Conservation (phyloP, 1,139 yeast species). For the Groenewaldozyma auringiensis region DNA sequence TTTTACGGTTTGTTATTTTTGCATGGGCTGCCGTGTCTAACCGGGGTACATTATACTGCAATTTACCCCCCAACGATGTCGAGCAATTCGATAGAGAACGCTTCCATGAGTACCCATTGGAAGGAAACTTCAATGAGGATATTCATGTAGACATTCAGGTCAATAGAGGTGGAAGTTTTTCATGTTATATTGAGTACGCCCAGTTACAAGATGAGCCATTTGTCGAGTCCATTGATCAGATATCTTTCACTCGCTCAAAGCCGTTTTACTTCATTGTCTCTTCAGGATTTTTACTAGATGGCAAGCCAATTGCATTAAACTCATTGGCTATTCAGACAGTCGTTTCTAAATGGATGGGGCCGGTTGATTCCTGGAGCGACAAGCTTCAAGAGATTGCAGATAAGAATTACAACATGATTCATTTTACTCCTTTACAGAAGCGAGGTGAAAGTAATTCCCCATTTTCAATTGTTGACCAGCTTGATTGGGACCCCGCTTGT, state of each 20-base stretch:
- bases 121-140: constrained; percentile 39
- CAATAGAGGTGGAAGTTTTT: constrained; percentile 70
- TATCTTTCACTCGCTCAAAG: constrained; percentile 33
- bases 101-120: constrained; percentile 47
- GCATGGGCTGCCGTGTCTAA: constrained; percentile 70
- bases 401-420: constrained; percentile 92
- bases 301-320: constrained; percentile 58
- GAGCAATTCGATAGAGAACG: constrained; percentile 47
- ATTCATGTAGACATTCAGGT: constrained; percentile 53
- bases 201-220: constrained; percentile 3
- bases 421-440: constrained; percentile 86
- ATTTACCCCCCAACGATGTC: constrained; percentile 49
- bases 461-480: constrained; percentile 82
- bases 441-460: constrained; percentile 91
- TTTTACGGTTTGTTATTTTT: constrained; percentile 54
- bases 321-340: constrained; percentile 80
- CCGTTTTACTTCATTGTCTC: constrained; percentile 73
- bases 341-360: constrained; percentile 88
- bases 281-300: constrained; percentile 58
- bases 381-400: constrained; percentile 52
- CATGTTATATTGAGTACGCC: constrained; percentile 36
- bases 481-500: constrained; percentile 58
- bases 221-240: constrained; percentile 3
- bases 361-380: constrained; percentile 52
- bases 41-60: constrained; percentile 65